phyloP scores from a whole-genome alignment of 495 filamentous ascomycete genomes.

The Penicillium arizonense region DNA sequence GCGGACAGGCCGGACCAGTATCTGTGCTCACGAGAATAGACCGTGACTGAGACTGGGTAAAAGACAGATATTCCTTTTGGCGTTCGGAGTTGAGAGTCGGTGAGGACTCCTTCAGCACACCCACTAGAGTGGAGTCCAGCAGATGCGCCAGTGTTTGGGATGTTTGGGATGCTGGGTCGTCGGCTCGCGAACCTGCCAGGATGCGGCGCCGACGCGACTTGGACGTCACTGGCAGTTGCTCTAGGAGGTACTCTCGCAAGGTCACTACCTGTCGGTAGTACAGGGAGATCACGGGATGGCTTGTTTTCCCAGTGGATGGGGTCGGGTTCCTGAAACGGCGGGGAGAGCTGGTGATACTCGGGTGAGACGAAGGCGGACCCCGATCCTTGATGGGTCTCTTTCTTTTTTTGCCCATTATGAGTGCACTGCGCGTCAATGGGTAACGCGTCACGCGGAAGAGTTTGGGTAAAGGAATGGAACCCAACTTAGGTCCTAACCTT shows the following conservation, averaged over 20 bases:
- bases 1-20: slow-evolving; percentile 40
- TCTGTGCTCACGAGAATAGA: slow-evolving; percentile 35
- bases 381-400: slow-evolving; percentile 38
- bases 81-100: slow-evolving; percentile 37
- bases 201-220: slow-evolving; percentile 52
- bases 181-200: slow-evolving; percentile 16
- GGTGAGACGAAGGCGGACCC: slow-evolving; percentile 21
- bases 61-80: slow-evolving; percentile 59
- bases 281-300: slow-evolving; percentile 67
- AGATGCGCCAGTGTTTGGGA: slow-evolving; percentile 41
- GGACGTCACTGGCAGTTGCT: slow-evolving; percentile 49
- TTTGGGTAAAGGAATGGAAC: no score
- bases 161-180: not conserved
- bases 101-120: slow-evolving; percentile 38
- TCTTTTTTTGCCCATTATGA: slow-evolving; percentile 42
- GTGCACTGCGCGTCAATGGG: not conserved
- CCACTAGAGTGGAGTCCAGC: slow-evolving; percentile 70
- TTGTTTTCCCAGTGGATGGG: slow-evolving; percentile 12
- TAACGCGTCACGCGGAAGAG: no score
- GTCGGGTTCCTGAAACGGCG: slow-evolving; percentile 16
- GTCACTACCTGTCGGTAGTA: slow-evolving; percentile 71
- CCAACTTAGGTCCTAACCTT: no score
- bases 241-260: slow-evolving; percentile 69
- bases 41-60: slow-evolving; percentile 58
- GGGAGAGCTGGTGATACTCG: slow-evolving; percentile 15